These are phyloP conservation scores for Marsdenia floribunda DNA, from an alignment of 257 asterid species.

Conservation along the genomic window DNA sequence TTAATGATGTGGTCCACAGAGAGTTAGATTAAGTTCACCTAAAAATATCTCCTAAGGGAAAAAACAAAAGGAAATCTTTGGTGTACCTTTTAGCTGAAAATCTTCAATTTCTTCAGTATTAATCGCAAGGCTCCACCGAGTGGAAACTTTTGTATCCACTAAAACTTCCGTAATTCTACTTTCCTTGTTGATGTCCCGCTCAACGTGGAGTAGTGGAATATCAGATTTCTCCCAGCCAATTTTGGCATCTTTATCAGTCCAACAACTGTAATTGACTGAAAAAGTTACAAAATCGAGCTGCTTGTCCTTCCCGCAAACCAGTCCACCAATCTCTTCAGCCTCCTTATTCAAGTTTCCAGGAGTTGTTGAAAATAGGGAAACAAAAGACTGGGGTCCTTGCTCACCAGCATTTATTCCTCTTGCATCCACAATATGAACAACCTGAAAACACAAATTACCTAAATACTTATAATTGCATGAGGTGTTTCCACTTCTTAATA, in stretches of 20 bases:
- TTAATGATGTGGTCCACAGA: too few species aligned
- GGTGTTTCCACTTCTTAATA: neutral
- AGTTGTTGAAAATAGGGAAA: slow-evolving; percentile 74
- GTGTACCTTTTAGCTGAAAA: slow-evolving; percentile 74
- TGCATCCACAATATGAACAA: slow-evolving; percentile 81
- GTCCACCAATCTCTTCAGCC: slow-evolving; percentile 60
- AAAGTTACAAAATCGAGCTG: slow-evolving; percentile 74
- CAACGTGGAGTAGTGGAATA: slow-evolving; percentile 57
- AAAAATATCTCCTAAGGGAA: neutral
- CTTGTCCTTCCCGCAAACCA: slow-evolving; percentile 64
- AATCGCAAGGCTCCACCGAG: slow-evolving; percentile 85
- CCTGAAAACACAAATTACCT: slow-evolving; percentile 33
- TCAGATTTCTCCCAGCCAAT: slow-evolving; percentile 69
- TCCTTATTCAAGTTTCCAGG: slow-evolving; percentile 77
- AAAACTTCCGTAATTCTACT: slow-evolving; percentile 46
- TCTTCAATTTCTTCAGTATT: slow-evolving; percentile 70
- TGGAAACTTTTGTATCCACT: slow-evolving; percentile 60
- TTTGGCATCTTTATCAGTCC: slow-evolving; percentile 39
- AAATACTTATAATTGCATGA: neutral
- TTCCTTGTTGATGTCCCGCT: slow-evolving; percentile 44
- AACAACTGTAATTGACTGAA: slow-evolving; percentile 73
- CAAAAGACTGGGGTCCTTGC: slow-evolving; percentile 48
- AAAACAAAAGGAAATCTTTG: neutral
- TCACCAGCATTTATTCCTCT: slow-evolving; percentile 29
- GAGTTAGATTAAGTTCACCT: too few species aligned